phyloP scores from a whole-genome alignment of 2,329 filamentous ascomycete genomes.

The Colletotrichum siamense region DNA sequence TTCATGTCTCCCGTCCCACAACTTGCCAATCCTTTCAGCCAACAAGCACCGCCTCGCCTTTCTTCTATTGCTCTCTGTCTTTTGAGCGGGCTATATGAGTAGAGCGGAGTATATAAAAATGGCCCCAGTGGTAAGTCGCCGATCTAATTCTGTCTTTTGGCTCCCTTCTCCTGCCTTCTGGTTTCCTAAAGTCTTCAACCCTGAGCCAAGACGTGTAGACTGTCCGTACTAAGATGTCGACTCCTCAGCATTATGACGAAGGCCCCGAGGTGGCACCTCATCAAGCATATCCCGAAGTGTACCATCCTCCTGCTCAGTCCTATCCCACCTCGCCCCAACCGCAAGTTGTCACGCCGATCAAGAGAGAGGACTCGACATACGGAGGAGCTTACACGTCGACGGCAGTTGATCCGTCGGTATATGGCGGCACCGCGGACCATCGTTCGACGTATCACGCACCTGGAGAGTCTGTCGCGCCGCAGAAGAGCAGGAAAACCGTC shows the following conservation, averaged over 20 bases:
- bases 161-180: background rate
- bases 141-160: background rate
- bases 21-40: background rate
- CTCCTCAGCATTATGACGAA: slow-evolving; percentile 14
- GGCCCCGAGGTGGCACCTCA: slow-evolving; percentile 19
- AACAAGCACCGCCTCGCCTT: background rate
- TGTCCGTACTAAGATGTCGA: background rate
- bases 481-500: slow-evolving; percentile 6
- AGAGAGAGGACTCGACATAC: slow-evolving; percentile 9
- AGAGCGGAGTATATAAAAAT: slow-evolving; percentile 10
- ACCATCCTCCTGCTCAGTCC: slow-evolving; percentile 5
- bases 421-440: slow-evolving; percentile 1
- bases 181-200: background rate
- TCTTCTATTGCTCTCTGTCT: background rate
- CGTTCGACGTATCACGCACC: background rate
- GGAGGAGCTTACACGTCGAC: background rate
- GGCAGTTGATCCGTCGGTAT: slow-evolving; percentile 5
- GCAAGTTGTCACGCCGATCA: slow-evolving; percentile 1
- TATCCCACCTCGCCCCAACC: slow-evolving; percentile 4
- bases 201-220: background rate
- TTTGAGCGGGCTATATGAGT: background rate
- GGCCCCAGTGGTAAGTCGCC: slow-evolving; percentile 2
- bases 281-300: slow-evolving; percentile 13
- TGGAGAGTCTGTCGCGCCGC: background rate
- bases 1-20: background rate